Conservation (phyloP, 441 rosid genomes). For the Sinapis alba region DNA sequence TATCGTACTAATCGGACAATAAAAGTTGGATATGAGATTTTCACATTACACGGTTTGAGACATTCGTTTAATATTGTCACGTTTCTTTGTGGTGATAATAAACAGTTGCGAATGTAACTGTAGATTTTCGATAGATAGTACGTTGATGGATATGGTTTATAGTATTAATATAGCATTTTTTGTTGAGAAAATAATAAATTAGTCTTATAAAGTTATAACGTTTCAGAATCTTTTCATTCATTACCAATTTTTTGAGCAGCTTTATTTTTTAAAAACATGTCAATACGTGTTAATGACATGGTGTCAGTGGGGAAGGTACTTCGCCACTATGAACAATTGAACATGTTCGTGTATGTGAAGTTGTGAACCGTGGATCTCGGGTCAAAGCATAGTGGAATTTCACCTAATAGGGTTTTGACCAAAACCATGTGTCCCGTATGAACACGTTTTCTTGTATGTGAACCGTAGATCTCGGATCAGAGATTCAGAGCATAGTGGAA, state of each 20-base stretch:
- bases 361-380: slow-evolving; percentile 5
- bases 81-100: not conserved
- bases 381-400: slow-evolving; percentile 11
- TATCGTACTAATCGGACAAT: too few relatives aligned
- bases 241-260: not conserved
- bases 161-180: not conserved
- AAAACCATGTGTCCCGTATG: not conserved
- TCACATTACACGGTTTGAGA: too few relatives aligned
- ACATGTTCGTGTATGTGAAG: slow-evolving; percentile 13
- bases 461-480: not conserved
- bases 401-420: not conserved
- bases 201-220: not conserved
- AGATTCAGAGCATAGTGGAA: not conserved
- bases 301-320: slow-evolving; percentile 6
- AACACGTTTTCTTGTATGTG: not conserved
- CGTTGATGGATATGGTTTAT: not conserved
- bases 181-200: not conserved
- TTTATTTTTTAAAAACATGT: not conserved
- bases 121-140: not conserved
- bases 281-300: not conserved
- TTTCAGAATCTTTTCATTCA: not conserved
- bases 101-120: not conserved
- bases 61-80: too few relatives aligned
- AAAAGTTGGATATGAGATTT: too few relatives aligned
- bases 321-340: slow-evolving; percentile 10